Evolutionary conservation across 108 stramenopile genomes (phyloP).

Genomic region (Fragilaria radians): DNA sequence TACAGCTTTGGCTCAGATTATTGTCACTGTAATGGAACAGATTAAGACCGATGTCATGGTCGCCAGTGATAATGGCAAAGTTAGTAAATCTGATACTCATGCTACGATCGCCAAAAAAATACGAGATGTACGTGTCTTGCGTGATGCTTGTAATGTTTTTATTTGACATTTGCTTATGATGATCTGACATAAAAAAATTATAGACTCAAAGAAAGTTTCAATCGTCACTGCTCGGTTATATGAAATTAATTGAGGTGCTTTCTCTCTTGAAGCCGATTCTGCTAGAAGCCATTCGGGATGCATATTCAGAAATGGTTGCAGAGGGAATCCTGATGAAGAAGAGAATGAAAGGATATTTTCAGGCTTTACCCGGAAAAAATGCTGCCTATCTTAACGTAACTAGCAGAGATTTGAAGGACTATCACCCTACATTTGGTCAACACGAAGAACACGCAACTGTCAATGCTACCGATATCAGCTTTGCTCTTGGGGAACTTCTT

Average conservation of each 20-base stretch:
- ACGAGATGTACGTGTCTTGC: conserved; percentile 42
- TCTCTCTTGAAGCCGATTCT: conserved; percentile 77
- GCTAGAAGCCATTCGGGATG: conserved; percentile 74
- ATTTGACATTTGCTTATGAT: not conserved
- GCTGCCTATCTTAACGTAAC: conserved; percentile 50
- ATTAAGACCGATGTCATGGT: conserved; percentile 61
- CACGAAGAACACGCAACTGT: conserved; percentile 40
- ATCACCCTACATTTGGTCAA: conserved; percentile 23
- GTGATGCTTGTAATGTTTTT: not conserved
- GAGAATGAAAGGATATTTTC: conserved; percentile 82
- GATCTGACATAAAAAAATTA: not conserved
- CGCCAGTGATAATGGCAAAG: conserved; percentile 49
- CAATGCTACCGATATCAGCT: conserved; percentile 67
- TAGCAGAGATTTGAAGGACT: conserved; percentile 68
- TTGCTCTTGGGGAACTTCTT: conserved; percentile 63
- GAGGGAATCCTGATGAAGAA: conserved; percentile 87
- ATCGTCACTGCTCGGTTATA: conserved; percentile 75
- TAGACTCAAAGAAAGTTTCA: conserved; percentile 78
- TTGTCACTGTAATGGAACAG: conserved; percentile 84
- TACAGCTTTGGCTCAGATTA: conserved; percentile 68
- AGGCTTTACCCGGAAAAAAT: conserved; percentile 71
- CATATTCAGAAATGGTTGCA: conserved; percentile 78
- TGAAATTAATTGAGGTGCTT: conserved; percentile 78
- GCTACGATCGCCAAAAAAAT: conserved; percentile 77
- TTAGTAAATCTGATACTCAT: conserved; percentile 74